Evolutionary conservation across 169 alveolate species (phyloP).

Genomic region (Plasmodium gallinaceum): DNA sequence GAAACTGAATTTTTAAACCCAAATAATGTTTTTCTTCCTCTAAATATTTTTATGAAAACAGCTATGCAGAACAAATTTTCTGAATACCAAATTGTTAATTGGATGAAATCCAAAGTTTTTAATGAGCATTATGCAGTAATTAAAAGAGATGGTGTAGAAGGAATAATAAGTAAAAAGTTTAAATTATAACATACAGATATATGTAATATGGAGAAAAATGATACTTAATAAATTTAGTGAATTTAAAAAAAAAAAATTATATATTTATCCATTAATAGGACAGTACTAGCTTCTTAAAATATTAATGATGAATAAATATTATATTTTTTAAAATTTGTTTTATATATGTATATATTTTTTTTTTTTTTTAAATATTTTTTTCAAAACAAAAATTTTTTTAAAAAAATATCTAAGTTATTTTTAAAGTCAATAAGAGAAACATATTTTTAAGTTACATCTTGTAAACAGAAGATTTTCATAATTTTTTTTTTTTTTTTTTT

Average conservation of each 20-base stretch:
- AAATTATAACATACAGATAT: slow-evolving; percentile 15
- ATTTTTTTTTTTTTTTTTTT: too few relatives aligned
- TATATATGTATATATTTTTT: too few relatives aligned
- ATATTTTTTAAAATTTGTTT: too few relatives aligned
- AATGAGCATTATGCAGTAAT: slow-evolving; percentile 80
- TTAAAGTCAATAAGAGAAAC: too few relatives aligned
- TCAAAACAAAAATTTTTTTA: too few relatives aligned
- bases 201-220: background rate
- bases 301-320: too few relatives aligned
- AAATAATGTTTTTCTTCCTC: slow-evolving; percentile 64
- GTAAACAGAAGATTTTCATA: too few relatives aligned
- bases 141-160: slow-evolving; percentile 79
- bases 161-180: slow-evolving; percentile 79
- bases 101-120: slow-evolving; percentile 86
- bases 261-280: background rate
- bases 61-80: slow-evolving; percentile 85
- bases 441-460: too few relatives aligned
- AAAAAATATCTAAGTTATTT: too few relatives aligned
- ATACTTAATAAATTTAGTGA: too few relatives aligned
- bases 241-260: background rate
- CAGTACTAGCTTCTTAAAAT: too few relatives aligned
- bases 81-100: slow-evolving; percentile 82
- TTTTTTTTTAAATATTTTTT: too few relatives aligned
- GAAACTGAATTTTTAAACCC: slow-evolving; percentile 77
- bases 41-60: slow-evolving; percentile 78